These are phyloP conservation scores for Neoarthrinium moseri DNA, from an alignment of 2,329 filamentous ascomycete species.

Conservation along the genomic window DNA sequence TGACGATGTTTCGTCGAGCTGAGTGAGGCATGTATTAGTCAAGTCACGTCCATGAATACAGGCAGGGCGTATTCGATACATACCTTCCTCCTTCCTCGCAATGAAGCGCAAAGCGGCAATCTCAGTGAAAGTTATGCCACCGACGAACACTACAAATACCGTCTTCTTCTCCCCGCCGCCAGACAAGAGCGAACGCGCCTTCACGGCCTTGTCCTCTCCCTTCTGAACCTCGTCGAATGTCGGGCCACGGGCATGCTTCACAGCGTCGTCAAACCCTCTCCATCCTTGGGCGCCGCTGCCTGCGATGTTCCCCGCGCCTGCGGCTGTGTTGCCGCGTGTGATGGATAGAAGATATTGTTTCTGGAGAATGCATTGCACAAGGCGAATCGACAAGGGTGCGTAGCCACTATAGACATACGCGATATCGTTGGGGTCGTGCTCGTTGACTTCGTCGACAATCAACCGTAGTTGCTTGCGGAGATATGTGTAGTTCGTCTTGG, in stretches of 20 bases:
- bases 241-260: conserved; percentile 82
- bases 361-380: conserved; percentile 90
- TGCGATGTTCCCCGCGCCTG: conserved; percentile 45
- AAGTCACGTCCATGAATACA: conserved; percentile 5
- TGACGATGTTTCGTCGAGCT: conserved; percentile 79
- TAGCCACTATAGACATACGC: conserved; percentile 99
- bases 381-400: conserved; percentile 84
- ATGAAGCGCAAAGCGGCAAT: conserved; percentile 93
- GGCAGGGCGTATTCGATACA: conserved; percentile 22
- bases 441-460: conserved; percentile 95
- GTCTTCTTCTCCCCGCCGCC: conserved; percentile 76
- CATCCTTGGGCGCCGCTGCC: conserved; percentile 73
- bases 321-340: conserved; percentile 58
- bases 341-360: conserved; percentile 79
- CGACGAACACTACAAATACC: conserved; percentile 93
- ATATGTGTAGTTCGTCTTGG: conserved; percentile 87
- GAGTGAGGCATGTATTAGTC: conserved; percentile 15
- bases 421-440: conserved; percentile 89
- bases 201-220: conserved; percentile 88
- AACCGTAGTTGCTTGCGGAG: conserved; percentile 83
- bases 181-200: conserved; percentile 79
- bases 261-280: conserved; percentile 89
- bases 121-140: conserved; percentile 95
- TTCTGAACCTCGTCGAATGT: conserved; percentile 93
- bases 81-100: conserved; percentile 75